Conservation (phyloP, 805 yeast genomes). For the Starmera amethionina region DNA sequence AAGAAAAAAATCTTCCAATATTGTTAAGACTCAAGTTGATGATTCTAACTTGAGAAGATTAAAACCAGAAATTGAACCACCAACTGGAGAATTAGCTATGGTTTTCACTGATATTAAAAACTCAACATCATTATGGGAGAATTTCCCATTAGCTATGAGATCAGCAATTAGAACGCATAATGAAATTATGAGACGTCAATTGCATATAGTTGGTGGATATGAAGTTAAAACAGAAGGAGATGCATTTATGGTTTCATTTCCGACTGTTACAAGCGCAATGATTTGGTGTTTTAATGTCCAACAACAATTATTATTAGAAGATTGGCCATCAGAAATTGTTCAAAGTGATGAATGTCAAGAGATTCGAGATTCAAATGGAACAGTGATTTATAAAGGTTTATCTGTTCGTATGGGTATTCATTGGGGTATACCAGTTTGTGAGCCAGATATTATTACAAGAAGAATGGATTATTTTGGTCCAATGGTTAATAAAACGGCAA, state of each 20-base stretch:
- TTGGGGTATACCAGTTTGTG: conserved; percentile 97
- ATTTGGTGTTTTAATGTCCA: conserved; percentile 95
- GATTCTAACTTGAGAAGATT: conserved; percentile 76
- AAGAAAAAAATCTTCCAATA: conserved; percentile 21
- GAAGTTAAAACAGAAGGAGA: conserved; percentile 99
- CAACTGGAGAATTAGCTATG: conserved; percentile 88
- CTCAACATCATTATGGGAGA: conserved; percentile 90
- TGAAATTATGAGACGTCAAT: conserved; percentile 85
- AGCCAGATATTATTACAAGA: conserved; percentile 85
- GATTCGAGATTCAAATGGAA: conserved; percentile 50
- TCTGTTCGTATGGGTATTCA: conserved; percentile 98
- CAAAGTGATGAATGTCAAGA: conserved; percentile 79
- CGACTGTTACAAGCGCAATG: conserved; percentile 82
- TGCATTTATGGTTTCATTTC: conserved; percentile 96
- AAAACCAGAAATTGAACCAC: conserved; percentile 89
- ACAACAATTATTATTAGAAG: conserved; percentile 68
- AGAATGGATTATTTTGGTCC: conserved; percentile 99
- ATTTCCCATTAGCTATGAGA: conserved; percentile 88
- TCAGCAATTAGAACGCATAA: conserved; percentile 94
- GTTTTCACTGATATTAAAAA: conserved; percentile 96
- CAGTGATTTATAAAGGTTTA: conserved; percentile 70
- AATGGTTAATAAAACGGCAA: conserved; percentile 90
- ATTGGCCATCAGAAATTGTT: conserved; percentile 93
- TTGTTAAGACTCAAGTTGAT: conserved; percentile 46
- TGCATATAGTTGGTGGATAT: conserved; percentile 91